Conservation (phyloP, 352 stramenopile species). For the Saprolegnia parasitica region DNA sequence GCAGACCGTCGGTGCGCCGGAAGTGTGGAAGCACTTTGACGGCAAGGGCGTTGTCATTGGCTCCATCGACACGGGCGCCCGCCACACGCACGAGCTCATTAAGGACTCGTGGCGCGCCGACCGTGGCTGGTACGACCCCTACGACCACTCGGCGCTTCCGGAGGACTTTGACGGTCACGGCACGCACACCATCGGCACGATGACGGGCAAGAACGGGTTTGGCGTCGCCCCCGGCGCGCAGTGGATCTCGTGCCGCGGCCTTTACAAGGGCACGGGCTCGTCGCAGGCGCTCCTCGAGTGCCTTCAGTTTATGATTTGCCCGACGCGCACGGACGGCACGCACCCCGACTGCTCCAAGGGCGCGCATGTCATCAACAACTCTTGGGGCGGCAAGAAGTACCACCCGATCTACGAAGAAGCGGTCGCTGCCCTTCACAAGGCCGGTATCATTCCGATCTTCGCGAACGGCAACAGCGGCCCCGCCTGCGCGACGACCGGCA, state of each 20-base stretch:
- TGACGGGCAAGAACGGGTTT: slow-evolving; percentile 33
- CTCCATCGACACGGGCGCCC: slow-evolving; percentile 30
- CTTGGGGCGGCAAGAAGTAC: slow-evolving; percentile 33
- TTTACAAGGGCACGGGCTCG: slow-evolving; percentile 25
- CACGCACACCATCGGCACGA: slow-evolving; percentile 37
- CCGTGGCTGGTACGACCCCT: slow-evolving; percentile 51
- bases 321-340: slow-evolving; percentile 41
- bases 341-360: slow-evolving; percentile 42
- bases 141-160: slow-evolving; percentile 34
- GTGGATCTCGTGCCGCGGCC: slow-evolving; percentile 38
- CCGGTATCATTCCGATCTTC: slow-evolving; percentile 40
- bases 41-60: slow-evolving; percentile 28
- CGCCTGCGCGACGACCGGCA: slow-evolving; percentile 32
- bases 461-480: slow-evolving; percentile 36
- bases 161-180: slow-evolving; percentile 38
- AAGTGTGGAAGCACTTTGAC: slow-evolving; percentile 17
- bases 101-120: slow-evolving; percentile 34
- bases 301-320: slow-evolving; percentile 34
- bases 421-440: slow-evolving; percentile 34
- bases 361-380: slow-evolving; percentile 41
- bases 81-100: slow-evolving; percentile 22
- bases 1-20: slow-evolving; percentile 11
- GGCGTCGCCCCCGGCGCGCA: slow-evolving; percentile 33
- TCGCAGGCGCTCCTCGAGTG: slow-evolving; percentile 32
- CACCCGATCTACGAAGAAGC: slow-evolving; percentile 31